Base-by-base conservation (phyloP, 306 rosid genomes). In the Vigna reflexopilosa region DNA sequence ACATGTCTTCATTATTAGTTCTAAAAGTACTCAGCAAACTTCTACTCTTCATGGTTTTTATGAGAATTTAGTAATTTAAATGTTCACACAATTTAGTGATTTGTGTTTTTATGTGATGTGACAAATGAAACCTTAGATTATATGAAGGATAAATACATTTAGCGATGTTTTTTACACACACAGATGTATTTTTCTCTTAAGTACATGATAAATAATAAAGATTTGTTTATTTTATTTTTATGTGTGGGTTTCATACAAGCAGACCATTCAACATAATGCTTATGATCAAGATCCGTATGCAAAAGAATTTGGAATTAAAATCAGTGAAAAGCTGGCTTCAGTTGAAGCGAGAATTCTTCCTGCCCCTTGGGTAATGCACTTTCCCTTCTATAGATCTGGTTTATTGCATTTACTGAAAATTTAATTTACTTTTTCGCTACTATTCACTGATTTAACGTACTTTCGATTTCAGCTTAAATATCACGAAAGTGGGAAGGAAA, bases 281-380 rank as follows among this genome's bases (percentile, higher is more conserved):
- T 93, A 89, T 61, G 86, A 90, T 75, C 91, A 86, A 74, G 98
- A 93, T 85, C 97, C 95, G 58, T 93, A 91, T 82, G 98, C 95
- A n/a, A 91, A 88, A 73, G 98, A 93, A 82, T 93, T 93, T 48
- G 98, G 98, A 71, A 72, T 93, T 72, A 87, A 88, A 83, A 90
- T 93, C 85, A 93, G 98, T 81, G 97, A 93, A 75, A 93, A 91
- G 77, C 83, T 91, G 47, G 92, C 98, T 80, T 93, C 92, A 10
- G 98, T 93, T 28, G 98, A 93, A 83, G 98, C 98, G 64, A 88
- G 98, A 68, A 93, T 93, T 80, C 97, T 93, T 81, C 98, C 98
- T 50, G 95, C 98, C 17, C 98, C 98, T 44, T 93, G 98, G 98
- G 97, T 93, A 91, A 84, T 80, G 83, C 10, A 47, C 22, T 51